These are phyloP conservation scores for Teunomyces atbi DNA, from an alignment of 805 yeast species.

Conservation along the genomic window DNA sequence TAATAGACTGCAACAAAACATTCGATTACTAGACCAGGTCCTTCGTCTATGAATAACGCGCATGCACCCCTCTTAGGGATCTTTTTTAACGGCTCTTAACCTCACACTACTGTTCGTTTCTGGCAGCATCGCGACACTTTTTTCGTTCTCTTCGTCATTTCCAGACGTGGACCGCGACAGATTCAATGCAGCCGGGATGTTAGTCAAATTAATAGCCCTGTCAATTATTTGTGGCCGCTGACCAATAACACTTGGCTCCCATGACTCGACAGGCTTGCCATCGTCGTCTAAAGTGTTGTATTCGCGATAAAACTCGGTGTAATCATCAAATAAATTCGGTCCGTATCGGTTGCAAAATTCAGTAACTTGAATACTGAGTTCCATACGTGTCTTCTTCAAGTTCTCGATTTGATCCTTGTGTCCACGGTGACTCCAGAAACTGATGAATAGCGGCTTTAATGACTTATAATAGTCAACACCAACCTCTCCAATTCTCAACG, in stretches of 20 bases:
- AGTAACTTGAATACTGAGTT: conserved; percentile 27
- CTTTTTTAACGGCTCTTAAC: background rate
- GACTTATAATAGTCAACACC: conserved; percentile 43
- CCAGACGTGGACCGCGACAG: background rate
- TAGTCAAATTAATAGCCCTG: background rate
- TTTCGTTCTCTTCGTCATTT: background rate
- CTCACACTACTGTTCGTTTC: background rate
- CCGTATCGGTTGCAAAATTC: conserved; percentile 38
- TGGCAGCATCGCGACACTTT: background rate
- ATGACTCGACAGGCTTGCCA: background rate
- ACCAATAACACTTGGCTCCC: no score
- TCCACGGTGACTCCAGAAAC: conserved; percentile 28
- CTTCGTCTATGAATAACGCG: no score
- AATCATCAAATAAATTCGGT: conserved; percentile 39
- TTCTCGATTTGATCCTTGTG: conserved; percentile 31
- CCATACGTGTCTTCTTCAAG: conserved; percentile 26
- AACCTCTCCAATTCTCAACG: conserved; percentile 40
- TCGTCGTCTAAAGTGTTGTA: conserved; percentile 13
- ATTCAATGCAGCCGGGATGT: background rate
- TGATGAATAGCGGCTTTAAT: conserved; percentile 34
- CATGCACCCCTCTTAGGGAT: no score
- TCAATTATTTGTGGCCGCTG: no score
- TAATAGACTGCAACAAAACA: background rate
- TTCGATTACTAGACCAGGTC: background rate
- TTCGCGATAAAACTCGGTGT: conserved; percentile 28